Conservation (phyloP, 305 asterid species). For the Nicotiana rustica region DNA sequence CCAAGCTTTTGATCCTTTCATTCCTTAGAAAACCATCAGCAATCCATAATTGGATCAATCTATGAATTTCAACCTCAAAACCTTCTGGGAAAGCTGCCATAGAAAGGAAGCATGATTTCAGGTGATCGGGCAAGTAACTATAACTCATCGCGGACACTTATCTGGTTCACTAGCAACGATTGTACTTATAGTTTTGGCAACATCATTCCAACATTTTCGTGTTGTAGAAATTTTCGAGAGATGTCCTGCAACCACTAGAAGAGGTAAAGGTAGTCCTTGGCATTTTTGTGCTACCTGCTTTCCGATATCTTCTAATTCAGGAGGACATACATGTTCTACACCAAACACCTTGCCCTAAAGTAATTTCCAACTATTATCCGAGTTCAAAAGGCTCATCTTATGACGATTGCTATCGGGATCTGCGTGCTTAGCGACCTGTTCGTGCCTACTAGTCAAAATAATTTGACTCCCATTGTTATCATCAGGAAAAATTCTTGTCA, state of each 20-base stretch:
- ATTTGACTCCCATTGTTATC: constrained; percentile 23
- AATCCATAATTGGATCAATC: constrained; percentile 22
- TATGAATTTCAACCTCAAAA: not conserved
- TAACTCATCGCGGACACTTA: constrained; percentile 31
- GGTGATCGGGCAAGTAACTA: constrained; percentile 18
- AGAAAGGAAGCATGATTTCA: constrained; percentile 28
- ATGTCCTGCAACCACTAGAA: constrained; percentile 30
- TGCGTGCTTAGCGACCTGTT: not conserved
- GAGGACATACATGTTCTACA: not conserved
- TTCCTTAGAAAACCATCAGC: not conserved
- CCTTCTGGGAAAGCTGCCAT: constrained; percentile 17
- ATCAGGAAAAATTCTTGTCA: constrained; percentile 13
- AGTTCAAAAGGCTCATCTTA: not conserved
- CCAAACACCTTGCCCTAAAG: constrained; percentile 30
- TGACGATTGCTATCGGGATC: constrained; percentile 30
- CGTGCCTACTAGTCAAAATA: constrained; percentile 30
- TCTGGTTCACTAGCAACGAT: not conserved
- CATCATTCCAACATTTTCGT: not conserved
- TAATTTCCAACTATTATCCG: constrained; percentile 33
- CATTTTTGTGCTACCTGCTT: constrained; percentile 26
- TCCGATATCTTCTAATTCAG: not conserved
- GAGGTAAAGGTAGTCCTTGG: constrained; percentile 34
- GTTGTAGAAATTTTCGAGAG: constrained; percentile 27
- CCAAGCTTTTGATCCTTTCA: too few species aligned
- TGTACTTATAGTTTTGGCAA: not conserved